These are phyloP conservation scores for Phytophthora agathidicida DNA, from an alignment of 352 stramenopile species.

Conservation along the genomic window DNA sequence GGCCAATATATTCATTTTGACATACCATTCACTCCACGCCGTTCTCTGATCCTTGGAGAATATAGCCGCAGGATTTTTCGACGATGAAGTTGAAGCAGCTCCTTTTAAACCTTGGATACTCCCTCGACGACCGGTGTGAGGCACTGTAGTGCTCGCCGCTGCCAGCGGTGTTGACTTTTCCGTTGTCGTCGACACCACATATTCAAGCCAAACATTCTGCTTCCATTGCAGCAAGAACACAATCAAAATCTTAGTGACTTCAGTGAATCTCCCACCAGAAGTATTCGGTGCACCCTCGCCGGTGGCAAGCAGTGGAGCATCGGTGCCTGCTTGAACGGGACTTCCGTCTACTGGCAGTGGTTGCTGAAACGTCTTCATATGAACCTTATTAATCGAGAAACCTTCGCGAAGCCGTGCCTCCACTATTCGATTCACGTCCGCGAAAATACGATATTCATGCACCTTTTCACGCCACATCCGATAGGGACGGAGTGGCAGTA, in stretches of 20 bases:
- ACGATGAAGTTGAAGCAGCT: slow-evolving; percentile 17
- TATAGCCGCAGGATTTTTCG: slow-evolving; percentile 33
- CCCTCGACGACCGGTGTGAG: slow-evolving; percentile 19
- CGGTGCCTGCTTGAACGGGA: slow-evolving; percentile 2
- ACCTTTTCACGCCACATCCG: slow-evolving; percentile 90
- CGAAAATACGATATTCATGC: slow-evolving; percentile 88
- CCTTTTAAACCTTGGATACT: slow-evolving; percentile 35
- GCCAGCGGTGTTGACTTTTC: slow-evolving; percentile 30
- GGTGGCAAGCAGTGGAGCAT: slow-evolving; percentile 6
- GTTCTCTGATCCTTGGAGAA: slow-evolving; percentile 51
- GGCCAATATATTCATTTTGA: slow-evolving; percentile 87
- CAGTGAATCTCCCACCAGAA: slow-evolving; percentile 10
- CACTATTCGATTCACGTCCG: slow-evolving; percentile 81
- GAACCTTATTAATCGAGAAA: slow-evolving; percentile 83
- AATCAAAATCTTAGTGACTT: slow-evolving; percentile 74
- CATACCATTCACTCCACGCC: slow-evolving; percentile 80
- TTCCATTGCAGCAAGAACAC: slow-evolving; percentile 90
- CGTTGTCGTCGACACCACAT: slow-evolving; percentile 78
- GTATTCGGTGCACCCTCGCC: slow-evolving; percentile 5
- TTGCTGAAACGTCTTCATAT: slow-evolving; percentile 61
- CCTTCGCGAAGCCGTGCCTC: slow-evolving; percentile 83
- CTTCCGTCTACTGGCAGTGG: slow-evolving; percentile 23
- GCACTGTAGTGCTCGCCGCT: not conserved
- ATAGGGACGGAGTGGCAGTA: slow-evolving; percentile 77
- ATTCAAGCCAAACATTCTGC: slow-evolving; percentile 90